These are phyloP conservation scores for Fusarium solani-melongenae DNA, from an alignment of 2,329 filamentous ascomycete species.

Conservation along the genomic window DNA sequence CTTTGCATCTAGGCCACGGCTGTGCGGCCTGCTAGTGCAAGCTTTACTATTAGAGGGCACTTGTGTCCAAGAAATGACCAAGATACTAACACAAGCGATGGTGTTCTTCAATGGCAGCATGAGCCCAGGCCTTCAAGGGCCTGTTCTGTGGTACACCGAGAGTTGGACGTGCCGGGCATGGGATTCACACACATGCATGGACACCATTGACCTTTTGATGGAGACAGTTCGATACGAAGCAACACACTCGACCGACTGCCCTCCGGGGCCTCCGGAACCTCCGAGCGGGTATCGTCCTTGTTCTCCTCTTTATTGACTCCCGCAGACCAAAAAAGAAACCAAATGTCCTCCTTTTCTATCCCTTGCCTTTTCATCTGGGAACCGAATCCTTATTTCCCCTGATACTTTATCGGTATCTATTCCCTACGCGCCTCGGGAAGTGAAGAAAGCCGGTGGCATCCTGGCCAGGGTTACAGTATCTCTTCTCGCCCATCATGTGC, in stretches of 20 bases:
- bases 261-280: slow-evolving; percentile 15
- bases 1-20: neutral
- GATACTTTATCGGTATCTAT: neutral
- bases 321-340: neutral
- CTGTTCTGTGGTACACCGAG: slow-evolving; percentile 7
- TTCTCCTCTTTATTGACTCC: neutral
- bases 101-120: slow-evolving; percentile 2
- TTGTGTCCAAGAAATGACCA: slow-evolving; percentile 18
- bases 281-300: neutral
- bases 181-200: slow-evolving; percentile 20
- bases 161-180: slow-evolving; percentile 7
- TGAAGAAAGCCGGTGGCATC: neutral
- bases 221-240: slow-evolving; percentile 19
- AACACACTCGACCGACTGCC: slow-evolving; percentile 1
- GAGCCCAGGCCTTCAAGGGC: slow-evolving; percentile 2
- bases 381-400: slow-evolving; percentile 1
- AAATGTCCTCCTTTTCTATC: slow-evolving; percentile 16
- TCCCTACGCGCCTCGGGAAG: neutral
- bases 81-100: slow-evolving; percentile 6
- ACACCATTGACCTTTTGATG: slow-evolving; percentile 5
- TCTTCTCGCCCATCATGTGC: neutral
- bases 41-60: slow-evolving; percentile 2
- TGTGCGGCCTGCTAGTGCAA: neutral
- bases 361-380: slow-evolving; percentile 8
- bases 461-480: neutral